Conservation (phyloP, 169 alveolate species). For the Theileria sp. region DNA sequence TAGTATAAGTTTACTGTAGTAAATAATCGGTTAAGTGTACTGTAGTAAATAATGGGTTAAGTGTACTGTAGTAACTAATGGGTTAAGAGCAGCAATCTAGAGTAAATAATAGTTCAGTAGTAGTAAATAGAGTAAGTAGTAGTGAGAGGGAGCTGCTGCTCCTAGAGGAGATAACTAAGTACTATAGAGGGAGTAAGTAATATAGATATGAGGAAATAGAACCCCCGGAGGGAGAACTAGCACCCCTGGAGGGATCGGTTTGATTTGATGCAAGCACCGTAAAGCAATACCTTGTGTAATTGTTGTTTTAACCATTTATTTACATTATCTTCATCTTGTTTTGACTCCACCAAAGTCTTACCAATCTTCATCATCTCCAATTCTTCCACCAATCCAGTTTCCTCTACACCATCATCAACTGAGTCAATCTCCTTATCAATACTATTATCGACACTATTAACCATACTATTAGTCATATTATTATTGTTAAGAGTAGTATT, state of each 20-base stretch:
- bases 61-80: no score
- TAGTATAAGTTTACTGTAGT: no score
- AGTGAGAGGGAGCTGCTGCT: no score
- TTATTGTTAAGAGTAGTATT: no score
- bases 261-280: not conserved
- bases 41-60: no score
- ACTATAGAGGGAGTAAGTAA: no score
- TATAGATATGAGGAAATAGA: no score
- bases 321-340: constrained; percentile 32
- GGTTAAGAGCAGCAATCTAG: no score
- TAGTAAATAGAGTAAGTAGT: no score
- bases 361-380: not conserved
- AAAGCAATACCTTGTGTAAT: constrained; percentile 9
- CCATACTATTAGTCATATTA: not conserved
- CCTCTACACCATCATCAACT: not conserved
- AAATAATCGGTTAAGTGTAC: no score
- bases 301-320: constrained; percentile 53
- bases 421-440: not conserved
- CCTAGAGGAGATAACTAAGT: not conserved
- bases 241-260: not conserved
- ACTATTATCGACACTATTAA: not conserved
- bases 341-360: not conserved
- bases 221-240: no score
- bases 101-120: no score
- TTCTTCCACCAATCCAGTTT: not conserved